Conservation (phyloP, 2,329 filamentous ascomycete species). For the Aspergillus sojae region DNA sequence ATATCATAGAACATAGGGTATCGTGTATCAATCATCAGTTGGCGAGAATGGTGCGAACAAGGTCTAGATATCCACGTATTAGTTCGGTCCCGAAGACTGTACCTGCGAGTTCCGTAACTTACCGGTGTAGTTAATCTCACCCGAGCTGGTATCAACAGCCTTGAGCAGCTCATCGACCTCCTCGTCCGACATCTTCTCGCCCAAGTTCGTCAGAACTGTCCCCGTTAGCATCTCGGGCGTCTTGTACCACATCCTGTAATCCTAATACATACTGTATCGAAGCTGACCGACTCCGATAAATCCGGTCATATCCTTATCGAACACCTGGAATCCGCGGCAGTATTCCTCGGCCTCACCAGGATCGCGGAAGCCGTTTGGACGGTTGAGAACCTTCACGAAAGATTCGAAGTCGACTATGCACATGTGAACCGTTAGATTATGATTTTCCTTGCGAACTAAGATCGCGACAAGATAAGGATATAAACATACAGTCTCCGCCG, state of each 20-base stretch:
- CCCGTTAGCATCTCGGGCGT: slow-evolving; percentile 2
- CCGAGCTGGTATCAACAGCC: slow-evolving; percentile 92
- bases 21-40: slow-evolving; percentile 61
- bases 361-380: slow-evolving; percentile 96
- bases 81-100: not conserved
- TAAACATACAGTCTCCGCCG: slow-evolving; percentile 81
- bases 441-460: not conserved
- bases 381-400: slow-evolving; percentile 95
- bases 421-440: not conserved
- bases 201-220: slow-evolving; percentile 86
- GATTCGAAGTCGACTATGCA: slow-evolving; percentile 90
- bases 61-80: slow-evolving; percentile 54
- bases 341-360: slow-evolving; percentile 98
- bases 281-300: slow-evolving; percentile 98
- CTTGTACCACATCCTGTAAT: not conserved
- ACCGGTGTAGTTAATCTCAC: slow-evolving; percentile 98
- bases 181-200: slow-evolving; percentile 99
- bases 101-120: slow-evolving; percentile 38
- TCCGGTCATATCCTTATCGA: slow-evolving; percentile 98
- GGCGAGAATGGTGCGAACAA: slow-evolving; percentile 83
- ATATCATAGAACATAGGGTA: slow-evolving; percentile 29
- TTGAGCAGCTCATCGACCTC: slow-evolving; percentile 99
- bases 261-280: slow-evolving; percentile 68
- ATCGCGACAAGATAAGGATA: not conserved
- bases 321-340: slow-evolving; percentile 97